A percentile compares a stretch with the other conserved stretches of the same genome.
Conservation (phyloP, 2,329 filamentous ascomycete genomes). For the Samsoniella hepiali region DNA sequence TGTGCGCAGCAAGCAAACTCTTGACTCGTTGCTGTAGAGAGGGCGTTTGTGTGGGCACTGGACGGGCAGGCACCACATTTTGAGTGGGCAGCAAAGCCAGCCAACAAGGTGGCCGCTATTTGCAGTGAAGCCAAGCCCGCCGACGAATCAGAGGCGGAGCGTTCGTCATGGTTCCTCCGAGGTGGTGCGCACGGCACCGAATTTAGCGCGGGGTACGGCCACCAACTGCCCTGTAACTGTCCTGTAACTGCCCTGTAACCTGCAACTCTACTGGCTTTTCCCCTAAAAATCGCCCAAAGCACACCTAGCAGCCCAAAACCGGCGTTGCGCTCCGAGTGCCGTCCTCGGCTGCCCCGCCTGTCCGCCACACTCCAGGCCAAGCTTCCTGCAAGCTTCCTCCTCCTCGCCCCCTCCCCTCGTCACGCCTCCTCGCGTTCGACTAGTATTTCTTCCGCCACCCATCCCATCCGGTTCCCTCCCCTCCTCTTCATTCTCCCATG, state of each 20-base stretch:
- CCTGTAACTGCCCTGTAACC: neutral
- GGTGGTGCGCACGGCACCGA: neutral
- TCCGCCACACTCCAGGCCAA: neutral
- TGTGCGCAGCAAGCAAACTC: neutral
- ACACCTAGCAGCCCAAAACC: neutral
- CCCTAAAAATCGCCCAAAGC: neutral
- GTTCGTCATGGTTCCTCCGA: slow-evolving; percentile 8
- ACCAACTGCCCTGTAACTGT: neutral
- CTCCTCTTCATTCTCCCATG: slow-evolving; percentile 6
- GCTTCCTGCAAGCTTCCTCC: slow-evolving; percentile 12
- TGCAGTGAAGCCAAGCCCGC: neutral
- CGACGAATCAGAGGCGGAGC: neutral
- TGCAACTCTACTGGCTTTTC: neutral
- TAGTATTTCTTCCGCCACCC: slow-evolving; percentile 15
- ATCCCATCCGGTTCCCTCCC: neutral
- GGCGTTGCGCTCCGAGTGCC: slow-evolving; percentile 12
- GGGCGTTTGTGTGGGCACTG: neutral
- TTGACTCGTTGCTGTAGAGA: neutral
- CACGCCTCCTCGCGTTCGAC: slow-evolving; percentile 3
- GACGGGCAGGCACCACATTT: neutral
- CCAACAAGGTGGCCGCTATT: slow-evolving; percentile 15
- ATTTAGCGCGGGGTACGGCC: neutral
- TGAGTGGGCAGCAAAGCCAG: neutral
- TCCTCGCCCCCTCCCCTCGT: neutral
- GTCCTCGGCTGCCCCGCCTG: slow-evolving; percentile 5